Percentiles rank a stretch among this genome's conserved stretches.
Evolutionary conservation across 805 yeast species (phyloP).

Genomic region (Zygotorulaspora sp.): DNA sequence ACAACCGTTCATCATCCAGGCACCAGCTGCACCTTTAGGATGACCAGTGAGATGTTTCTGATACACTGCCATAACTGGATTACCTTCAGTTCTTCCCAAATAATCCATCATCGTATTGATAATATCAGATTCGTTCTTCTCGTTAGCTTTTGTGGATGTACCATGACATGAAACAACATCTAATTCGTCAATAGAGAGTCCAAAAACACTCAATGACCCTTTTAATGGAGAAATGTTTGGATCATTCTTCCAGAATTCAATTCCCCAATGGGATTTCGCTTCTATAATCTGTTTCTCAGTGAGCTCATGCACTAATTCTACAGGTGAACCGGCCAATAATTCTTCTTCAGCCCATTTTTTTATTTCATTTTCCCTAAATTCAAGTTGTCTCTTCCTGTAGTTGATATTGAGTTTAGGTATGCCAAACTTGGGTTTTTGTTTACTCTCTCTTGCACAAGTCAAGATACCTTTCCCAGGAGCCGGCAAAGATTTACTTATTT

Average conservation of each 20-base stretch:
- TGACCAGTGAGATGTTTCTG: constrained; percentile 96
- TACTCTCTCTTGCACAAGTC: constrained; percentile 79
- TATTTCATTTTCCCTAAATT: constrained; percentile 64
- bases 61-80: constrained; percentile 89
- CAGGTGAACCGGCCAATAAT: constrained; percentile 7
- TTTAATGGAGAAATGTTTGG: constrained; percentile 87
- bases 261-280: constrained; percentile 86
- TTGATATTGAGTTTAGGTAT: constrained; percentile 11
- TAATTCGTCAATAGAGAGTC: constrained; percentile 81
- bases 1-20: constrained; percentile 97
- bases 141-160: constrained; percentile 95
- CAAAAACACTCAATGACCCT: constrained; percentile 88
- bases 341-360: constrained; percentile 66
- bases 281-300: constrained; percentile 72
- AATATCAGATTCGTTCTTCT: constrained; percentile 87
- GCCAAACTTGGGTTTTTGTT: constrained; percentile 33
- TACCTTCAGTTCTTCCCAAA: constrained; percentile 87
- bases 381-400: constrained; percentile 18
- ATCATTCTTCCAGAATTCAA: constrained; percentile 77
- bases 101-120: constrained; percentile 82
- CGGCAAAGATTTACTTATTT: constrained; percentile 86
- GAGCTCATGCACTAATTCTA: constrained; percentile 60
- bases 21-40: constrained; percentile 99
- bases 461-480: constrained; percentile 93
- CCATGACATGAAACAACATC: constrained; percentile 96